phyloP scores from a whole-genome alignment of 495 filamentous ascomycete genomes.

The Penicillium waksmanii region DNA sequence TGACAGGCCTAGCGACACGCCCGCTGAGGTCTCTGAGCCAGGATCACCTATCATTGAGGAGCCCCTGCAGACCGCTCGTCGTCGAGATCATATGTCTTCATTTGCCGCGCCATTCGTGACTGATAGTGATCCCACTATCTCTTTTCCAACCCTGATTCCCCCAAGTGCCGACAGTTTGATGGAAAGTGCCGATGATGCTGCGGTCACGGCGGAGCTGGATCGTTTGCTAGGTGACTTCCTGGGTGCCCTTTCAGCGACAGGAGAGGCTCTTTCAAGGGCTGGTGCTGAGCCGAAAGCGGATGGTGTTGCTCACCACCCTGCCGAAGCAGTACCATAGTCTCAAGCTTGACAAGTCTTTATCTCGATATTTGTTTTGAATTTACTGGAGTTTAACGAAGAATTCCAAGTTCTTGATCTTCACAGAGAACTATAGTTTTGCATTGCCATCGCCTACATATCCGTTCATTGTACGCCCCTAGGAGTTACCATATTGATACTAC shows the following conservation, averaged over 20 bases:
- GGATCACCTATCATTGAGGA: constrained; percentile 36
- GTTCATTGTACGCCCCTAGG: too few species aligned
- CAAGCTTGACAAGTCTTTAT: background rate
- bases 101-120: background rate
- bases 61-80: constrained; percentile 29
- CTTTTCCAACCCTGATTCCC: constrained; percentile 40
- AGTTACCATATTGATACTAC: too few species aligned
- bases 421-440: too few species aligned
- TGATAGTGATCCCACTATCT: constrained; percentile 21
- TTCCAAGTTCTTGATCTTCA: background rate
- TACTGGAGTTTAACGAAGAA: background rate
- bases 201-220: constrained; percentile 42
- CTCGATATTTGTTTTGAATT: background rate
- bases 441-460: too few species aligned
- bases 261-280: constrained; percentile 35
- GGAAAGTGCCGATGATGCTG: constrained; percentile 37
- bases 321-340: background rate
- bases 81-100: constrained; percentile 14
- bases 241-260: constrained; percentile 40
- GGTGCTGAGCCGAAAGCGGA: constrained; percentile 9
- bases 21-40: constrained; percentile 25
- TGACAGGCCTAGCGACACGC: constrained; percentile 11
- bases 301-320: constrained; percentile 5
- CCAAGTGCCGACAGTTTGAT: constrained; percentile 40
- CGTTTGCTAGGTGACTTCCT: constrained; percentile 45